phyloP scores from a whole-genome alignment of 164 flowering plant species.

The Saururus chinensis region DNA sequence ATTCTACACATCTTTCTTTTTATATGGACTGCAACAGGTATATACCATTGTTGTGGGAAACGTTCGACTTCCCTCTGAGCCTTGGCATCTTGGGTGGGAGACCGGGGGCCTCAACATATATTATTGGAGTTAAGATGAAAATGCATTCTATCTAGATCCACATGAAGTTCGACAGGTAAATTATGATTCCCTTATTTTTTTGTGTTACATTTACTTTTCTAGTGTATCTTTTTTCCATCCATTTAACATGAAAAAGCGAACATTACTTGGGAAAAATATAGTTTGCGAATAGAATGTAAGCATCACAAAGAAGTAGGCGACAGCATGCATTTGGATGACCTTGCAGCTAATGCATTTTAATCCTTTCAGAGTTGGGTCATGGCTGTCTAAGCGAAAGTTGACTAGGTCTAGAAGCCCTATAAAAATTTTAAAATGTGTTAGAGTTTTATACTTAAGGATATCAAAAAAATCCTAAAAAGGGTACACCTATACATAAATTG shows the following conservation, averaged over 20 bases:
- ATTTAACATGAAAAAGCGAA: background rate
- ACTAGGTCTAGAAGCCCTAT: too few species aligned
- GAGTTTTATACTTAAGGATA: too few species aligned
- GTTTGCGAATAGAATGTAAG: too few species aligned
- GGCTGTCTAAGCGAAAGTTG: too few species aligned
- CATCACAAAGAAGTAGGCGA: too few species aligned
- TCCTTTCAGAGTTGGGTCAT: too few species aligned
- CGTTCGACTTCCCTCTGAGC: constrained; percentile 87
- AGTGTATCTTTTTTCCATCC: background rate
- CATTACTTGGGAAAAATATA: background rate
- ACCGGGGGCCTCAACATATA: constrained; percentile 91
- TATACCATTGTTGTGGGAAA: constrained; percentile 59
- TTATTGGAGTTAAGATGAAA: constrained; percentile 89
- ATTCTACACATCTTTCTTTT: too few species aligned
- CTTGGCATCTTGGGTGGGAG: constrained; percentile 94
- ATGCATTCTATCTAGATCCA: constrained; percentile 87
- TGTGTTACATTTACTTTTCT: background rate
- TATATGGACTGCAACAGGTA: constrained; percentile 32
- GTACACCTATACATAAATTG: too few species aligned
- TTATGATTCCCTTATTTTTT: background rate
- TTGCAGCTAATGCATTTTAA: too few species aligned
- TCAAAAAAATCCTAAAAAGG: too few species aligned
- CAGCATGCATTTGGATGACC: too few species aligned
- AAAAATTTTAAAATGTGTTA: too few species aligned
- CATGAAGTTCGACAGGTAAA: constrained; percentile 78